phyloP scores from a whole-genome alignment of 2,329 filamentous ascomycete species.

The Herpotrichia juniperi region DNA sequence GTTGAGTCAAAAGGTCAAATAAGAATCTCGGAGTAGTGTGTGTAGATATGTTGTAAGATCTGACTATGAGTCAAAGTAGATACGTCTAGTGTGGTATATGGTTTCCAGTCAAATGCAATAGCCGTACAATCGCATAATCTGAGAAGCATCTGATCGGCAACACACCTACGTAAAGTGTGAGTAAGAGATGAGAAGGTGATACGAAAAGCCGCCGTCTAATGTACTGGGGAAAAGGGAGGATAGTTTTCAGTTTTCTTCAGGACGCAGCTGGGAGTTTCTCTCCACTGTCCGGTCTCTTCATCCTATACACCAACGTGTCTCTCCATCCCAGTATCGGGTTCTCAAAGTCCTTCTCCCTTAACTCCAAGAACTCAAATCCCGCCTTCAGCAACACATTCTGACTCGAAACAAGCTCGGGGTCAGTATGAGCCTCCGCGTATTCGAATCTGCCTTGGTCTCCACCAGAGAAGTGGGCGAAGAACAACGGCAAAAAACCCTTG shows the following conservation, averaged over 20 bases:
- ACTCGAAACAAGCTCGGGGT: constrained; percentile 59
- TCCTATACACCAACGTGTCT: constrained; percentile 45
- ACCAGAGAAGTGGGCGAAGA: constrained; percentile 46
- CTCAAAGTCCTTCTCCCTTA: constrained; percentile 48
- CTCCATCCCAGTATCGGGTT: constrained; percentile 42
- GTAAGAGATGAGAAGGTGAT: too few relatives aligned
- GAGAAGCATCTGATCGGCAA: too few relatives aligned
- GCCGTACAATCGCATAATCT: too few relatives aligned
- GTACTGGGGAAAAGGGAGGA: background rate
- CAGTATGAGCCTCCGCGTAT: constrained; percentile 54
- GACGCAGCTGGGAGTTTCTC: background rate
- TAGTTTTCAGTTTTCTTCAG: background rate
- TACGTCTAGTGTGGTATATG: too few relatives aligned
- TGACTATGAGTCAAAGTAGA: too few relatives aligned
- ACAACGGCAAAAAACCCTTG: constrained; percentile 47
- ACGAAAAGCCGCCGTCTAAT: background rate
- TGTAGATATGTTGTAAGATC: background rate
- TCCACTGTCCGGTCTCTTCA: constrained; percentile 24
- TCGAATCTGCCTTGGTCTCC: constrained; percentile 36
- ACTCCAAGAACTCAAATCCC: constrained; percentile 59
- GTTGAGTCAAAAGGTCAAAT: background rate
- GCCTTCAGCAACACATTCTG: constrained; percentile 62
- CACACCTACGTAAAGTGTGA: too few relatives aligned
- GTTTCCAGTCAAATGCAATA: too few relatives aligned
- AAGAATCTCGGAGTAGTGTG: background rate